Evolutionary conservation across 2,329 filamentous ascomycete genomes (phyloP), one percentile per base, ranked within the genome.

Genomic region (Hymenoscyphus fructigenus): DNA sequence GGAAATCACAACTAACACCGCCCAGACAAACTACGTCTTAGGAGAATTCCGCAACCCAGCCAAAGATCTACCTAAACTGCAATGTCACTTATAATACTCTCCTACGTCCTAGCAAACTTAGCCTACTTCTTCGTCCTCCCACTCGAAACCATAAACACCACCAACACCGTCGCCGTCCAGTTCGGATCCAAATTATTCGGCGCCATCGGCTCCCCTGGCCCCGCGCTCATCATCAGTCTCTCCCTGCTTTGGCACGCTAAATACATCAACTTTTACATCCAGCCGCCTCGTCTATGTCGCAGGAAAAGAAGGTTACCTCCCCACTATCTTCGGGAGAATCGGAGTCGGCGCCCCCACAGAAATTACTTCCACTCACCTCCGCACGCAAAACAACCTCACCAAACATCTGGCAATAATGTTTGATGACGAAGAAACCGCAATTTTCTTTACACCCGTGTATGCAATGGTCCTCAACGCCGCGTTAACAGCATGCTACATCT

Each of bases 101-200:
- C 86, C 72, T 99, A 98, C 78, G 82, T 98, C 36, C 83, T 98
- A 59, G 94, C 94, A 70, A 99, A 98, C 76, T 79, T 97, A 50
- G 86, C 93, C 32, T 99, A 99, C 80, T 96, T 97, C 77, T 88
- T 99, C 67, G 95, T 99, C 36, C 85, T 99, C 0, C 93, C 95
- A 0, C 81, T 91, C 60, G 84, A 85, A 2, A 84, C 88, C 32
- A 93, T 98, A 79, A 92, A 96, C 76, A 88, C 87, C 6, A 91
- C 90, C 73, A 97, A 98, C 79, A 98, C 95, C 0, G 89, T 99
- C n/a, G 95, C 93, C 15, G 94, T 99, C 26, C 88, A 92, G 69
- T 99, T 99, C 74, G 95, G 95, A 57, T 85, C 85, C 68, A 89
- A 93, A 75, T 93, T 98, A 38, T 96, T 98, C 75, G 95, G 95